These are phyloP conservation scores for Psidium friedrichsthalianum DNA, from an alignment of 345 rosid species.

Conservation along the genomic window DNA sequence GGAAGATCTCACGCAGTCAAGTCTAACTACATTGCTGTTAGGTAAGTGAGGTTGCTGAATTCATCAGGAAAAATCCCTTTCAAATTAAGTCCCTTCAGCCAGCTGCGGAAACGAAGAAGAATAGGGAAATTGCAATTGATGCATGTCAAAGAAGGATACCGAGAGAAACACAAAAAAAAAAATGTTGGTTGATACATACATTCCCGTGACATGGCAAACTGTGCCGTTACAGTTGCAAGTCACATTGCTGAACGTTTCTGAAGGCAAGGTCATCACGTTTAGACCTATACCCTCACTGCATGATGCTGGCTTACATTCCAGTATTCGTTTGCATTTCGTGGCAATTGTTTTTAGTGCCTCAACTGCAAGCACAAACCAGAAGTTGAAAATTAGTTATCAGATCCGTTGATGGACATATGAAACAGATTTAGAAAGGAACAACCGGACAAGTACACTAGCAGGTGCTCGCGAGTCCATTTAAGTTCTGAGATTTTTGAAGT, in stretches of 20 bases:
- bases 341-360: conserved; percentile 34
- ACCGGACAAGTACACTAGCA: neutral
- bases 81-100: conserved; percentile 43
- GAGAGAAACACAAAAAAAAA: neutral
- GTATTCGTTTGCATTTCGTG: conserved; percentile 15
- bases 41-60: conserved; percentile 41
- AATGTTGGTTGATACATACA: conserved; percentile 22
- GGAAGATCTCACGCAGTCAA: neutral
- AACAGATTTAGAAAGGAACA: neutral
- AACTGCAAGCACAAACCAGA: conserved; percentile 19
- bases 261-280: neutral
- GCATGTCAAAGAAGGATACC: neutral
- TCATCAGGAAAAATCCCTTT: conserved; percentile 60
- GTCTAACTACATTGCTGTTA: conserved; percentile 41
- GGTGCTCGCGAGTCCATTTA: neutral
- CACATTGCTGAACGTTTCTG: conserved; percentile 10
- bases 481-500: too few relatives aligned
- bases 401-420: neutral
- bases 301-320: conserved; percentile 21
- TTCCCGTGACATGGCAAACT: conserved; percentile 46
- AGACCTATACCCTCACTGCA: conserved; percentile 15
- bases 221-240: conserved; percentile 39
- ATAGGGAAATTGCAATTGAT: neutral
- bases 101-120: conserved; percentile 19
- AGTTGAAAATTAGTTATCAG: neutral